A percentile compares a stretch with the other conserved stretches of the same genome.
Evolutionary conservation across 192 early-diverging fungal species (phyloP).

Genomic region (Entomortierella chlamydospora): DNA sequence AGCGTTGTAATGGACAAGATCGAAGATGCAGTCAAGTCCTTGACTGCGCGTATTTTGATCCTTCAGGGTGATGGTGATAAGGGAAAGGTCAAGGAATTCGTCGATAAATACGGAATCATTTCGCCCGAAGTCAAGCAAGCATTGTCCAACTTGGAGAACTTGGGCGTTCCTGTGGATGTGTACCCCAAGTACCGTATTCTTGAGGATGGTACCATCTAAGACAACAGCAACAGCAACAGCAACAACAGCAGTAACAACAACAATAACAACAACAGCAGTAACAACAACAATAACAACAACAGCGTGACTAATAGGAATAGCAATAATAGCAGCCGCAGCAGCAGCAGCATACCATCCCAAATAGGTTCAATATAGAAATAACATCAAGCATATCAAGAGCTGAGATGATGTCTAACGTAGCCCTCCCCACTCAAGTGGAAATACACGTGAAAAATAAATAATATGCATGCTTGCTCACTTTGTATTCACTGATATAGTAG

Average conservation of each 20-base stretch:
- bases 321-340: not conserved
- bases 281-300: too few relatives aligned
- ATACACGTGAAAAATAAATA: too few relatives aligned
- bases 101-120: constrained; percentile 63
- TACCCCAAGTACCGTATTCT: constrained; percentile 51
- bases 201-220: constrained; percentile 46
- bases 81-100: constrained; percentile 67
- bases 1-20: constrained; percentile 72
- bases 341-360: too few relatives aligned
- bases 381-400: too few relatives aligned
- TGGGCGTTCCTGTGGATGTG: constrained; percentile 54
- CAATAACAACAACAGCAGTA: not conserved
- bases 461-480: not conserved
- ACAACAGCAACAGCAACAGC: not conserved
- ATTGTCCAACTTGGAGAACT: constrained; percentile 62
- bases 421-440: too few relatives aligned
- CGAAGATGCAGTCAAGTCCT: constrained; percentile 62
- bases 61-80: constrained; percentile 81
- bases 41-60: constrained; percentile 74
- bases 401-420: too few relatives aligned
- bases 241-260: not conserved
- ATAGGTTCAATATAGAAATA: too few relatives aligned
- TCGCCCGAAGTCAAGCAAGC: constrained; percentile 62
- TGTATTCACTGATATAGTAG: too few relatives aligned
- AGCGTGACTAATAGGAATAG: not conserved